Evolutionary conservation across 2,329 filamentous ascomycete species (phyloP).

Genomic region (Colletotrichum godetiae): DNA sequence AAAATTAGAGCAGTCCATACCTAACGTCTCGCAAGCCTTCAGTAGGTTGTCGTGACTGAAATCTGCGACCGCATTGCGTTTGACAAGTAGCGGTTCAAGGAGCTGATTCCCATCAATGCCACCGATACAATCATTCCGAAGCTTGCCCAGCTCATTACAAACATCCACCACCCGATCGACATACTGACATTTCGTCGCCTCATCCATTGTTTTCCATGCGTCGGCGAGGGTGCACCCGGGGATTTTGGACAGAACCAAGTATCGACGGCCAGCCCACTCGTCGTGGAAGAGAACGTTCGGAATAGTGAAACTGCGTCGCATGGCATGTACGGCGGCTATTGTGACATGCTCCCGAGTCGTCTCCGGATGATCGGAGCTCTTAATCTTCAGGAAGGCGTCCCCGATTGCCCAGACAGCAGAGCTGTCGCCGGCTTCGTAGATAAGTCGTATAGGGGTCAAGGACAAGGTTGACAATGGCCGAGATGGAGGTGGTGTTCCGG

Average conservation of each 20-base stretch:
- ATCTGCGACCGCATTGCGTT: background rate
- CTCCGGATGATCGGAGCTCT: slow-evolving; percentile 8
- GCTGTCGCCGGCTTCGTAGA: slow-evolving; percentile 20
- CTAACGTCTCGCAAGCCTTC: slow-evolving; percentile 34
- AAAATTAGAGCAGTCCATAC: slow-evolving; percentile 44
- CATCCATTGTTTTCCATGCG: slow-evolving; percentile 41
- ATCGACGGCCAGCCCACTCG: slow-evolving; percentile 40
- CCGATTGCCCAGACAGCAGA: slow-evolving; percentile 38
- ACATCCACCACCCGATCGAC: slow-evolving; percentile 36
- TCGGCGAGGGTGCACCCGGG: slow-evolving; percentile 41
- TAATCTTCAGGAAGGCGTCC: slow-evolving; percentile 37
- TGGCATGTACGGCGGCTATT: slow-evolving; percentile 16
- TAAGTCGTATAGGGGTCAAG: slow-evolving; percentile 6
- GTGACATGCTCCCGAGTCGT: slow-evolving; percentile 37
- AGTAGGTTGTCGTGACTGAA: slow-evolving; percentile 11
- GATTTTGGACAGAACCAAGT: slow-evolving; percentile 40
- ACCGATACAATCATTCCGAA: background rate
- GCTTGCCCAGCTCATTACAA: slow-evolving; percentile 28
- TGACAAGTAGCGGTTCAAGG: slow-evolving; percentile 22
- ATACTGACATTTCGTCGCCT: slow-evolving; percentile 39
- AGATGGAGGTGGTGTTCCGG: background rate
- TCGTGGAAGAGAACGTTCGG: slow-evolving; percentile 37
- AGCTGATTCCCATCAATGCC: slow-evolving; percentile 36
- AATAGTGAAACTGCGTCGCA: slow-evolving; percentile 34
- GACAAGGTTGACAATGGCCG: background rate